A percentile compares a stretch with the other conserved stretches of the same genome.
Evolutionary conservation across 2,329 filamentous ascomycete genomes (phyloP).

Genomic region (Pseudogymnoascus sp.): DNA sequence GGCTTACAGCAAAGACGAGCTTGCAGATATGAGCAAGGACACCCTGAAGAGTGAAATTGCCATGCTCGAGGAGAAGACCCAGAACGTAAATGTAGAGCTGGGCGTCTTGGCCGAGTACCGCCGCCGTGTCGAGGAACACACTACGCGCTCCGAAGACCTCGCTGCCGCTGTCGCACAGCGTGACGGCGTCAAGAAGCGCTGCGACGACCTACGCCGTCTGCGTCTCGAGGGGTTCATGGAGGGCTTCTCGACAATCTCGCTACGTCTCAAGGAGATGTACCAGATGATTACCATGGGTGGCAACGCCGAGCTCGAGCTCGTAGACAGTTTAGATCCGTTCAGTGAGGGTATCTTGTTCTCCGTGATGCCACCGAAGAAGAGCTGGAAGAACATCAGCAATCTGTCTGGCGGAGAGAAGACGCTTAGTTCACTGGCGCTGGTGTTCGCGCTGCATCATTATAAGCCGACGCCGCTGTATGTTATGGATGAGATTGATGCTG

Average conservation of each 20-base stretch:
- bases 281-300: conserved; percentile 99
- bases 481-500: conserved; percentile 99
- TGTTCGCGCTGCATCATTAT: conserved; percentile 98
- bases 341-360: conserved; percentile 94
- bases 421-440: conserved; percentile 79
- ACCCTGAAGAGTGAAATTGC: conserved; percentile 60
- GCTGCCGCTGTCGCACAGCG: conserved; percentile 68
- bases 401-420: conserved; percentile 96
- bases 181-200: conserved; percentile 82
- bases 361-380: conserved; percentile 99
- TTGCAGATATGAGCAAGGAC: conserved; percentile 56
- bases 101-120: conserved; percentile 84
- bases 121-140: conserved; percentile 74
- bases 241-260: conserved; percentile 87
- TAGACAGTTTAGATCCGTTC: conserved; percentile 93
- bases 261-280: conserved; percentile 98
- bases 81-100: conserved; percentile 81
- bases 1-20: conserved; percentile 65
- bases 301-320: conserved; percentile 93
- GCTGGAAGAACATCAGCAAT: conserved; percentile 99
- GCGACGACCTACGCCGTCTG: conserved; percentile 82
- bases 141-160: conserved; percentile 74
- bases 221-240: conserved; percentile 97
- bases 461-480: conserved; percentile 96
- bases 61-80: conserved; percentile 63